These are phyloP conservation scores for Larix sibirica DNA, from an alignment of 83 land plant species.

Conservation along the genomic window DNA sequence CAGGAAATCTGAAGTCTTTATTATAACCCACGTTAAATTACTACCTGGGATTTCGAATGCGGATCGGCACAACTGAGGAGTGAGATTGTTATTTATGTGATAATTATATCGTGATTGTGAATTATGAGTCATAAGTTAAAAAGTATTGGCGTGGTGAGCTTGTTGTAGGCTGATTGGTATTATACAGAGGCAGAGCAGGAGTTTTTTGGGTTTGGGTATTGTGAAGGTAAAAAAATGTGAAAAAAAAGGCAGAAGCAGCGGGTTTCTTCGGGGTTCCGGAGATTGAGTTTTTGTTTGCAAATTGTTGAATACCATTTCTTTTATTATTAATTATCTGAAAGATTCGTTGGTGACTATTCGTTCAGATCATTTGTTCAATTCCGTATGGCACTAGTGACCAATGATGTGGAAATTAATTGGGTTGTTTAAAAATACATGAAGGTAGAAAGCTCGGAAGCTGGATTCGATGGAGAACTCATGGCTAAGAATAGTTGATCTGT, in stretches of 20 bases:
- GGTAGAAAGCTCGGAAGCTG: background rate
- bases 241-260: background rate
- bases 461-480: background rate
- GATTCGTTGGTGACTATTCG: constrained; percentile 1
- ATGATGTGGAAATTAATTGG: background rate
- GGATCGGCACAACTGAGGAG: background rate
- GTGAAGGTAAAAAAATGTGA: background rate
- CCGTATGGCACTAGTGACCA: background rate
- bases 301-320: background rate
- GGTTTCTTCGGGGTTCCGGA: constrained; percentile 1
- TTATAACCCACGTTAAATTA: background rate
- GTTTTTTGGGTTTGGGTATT: constrained; percentile 5
- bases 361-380: too few relatives aligned
- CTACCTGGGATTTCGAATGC: background rate
- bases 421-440: background rate
- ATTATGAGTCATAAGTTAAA: background rate
- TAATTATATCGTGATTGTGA: background rate
- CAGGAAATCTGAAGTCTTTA: background rate
- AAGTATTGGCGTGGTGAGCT: background rate
- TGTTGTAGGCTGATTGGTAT: background rate
- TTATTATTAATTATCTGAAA: background rate
- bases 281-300: constrained; percentile 1
- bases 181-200: constrained; percentile 1
- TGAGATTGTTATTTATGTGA: constrained; percentile 11
- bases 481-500: too few relatives aligned